Conservation (phyloP, 345 rosid species). For the Syzygium aromaticum region DNA sequence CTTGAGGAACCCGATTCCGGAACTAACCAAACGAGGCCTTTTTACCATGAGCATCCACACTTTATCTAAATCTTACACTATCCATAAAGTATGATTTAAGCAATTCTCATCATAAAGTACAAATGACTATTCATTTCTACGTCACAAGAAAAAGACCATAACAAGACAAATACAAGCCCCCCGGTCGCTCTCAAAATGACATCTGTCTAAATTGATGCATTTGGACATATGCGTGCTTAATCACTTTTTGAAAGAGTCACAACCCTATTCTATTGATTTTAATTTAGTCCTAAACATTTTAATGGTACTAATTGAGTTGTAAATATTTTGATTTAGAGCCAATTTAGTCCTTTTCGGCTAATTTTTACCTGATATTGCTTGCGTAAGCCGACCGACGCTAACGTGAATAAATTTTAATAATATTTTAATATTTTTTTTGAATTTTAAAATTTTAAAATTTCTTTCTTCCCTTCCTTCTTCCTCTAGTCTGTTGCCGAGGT, state of each 20-base stretch:
- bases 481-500: too few relatives aligned
- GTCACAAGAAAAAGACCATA: not conserved
- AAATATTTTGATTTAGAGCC: too few relatives aligned
- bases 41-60: not conserved
- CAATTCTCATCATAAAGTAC: not conserved
- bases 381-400: rapidly evolving
- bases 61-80: not conserved
- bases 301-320: too few relatives aligned
- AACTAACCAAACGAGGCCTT: not conserved
- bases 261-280: too few relatives aligned
- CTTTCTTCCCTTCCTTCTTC: too few relatives aligned
- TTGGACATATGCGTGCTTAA: not conserved
- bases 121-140: not conserved
- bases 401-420: too few relatives aligned
- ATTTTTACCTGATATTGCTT: too few relatives aligned
- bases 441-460: too few relatives aligned
- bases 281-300: too few relatives aligned
- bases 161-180: not conserved
- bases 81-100: not conserved
- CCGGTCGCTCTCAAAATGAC: not conserved
- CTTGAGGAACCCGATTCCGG: not conserved
- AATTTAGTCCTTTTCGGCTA: too few relatives aligned
- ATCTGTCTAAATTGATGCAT: not conserved
- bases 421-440: too few relatives aligned
- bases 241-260: too few relatives aligned